phyloP scores from a whole-genome alignment of 345 rosid species.

The Bruguiera sexangula region DNA sequence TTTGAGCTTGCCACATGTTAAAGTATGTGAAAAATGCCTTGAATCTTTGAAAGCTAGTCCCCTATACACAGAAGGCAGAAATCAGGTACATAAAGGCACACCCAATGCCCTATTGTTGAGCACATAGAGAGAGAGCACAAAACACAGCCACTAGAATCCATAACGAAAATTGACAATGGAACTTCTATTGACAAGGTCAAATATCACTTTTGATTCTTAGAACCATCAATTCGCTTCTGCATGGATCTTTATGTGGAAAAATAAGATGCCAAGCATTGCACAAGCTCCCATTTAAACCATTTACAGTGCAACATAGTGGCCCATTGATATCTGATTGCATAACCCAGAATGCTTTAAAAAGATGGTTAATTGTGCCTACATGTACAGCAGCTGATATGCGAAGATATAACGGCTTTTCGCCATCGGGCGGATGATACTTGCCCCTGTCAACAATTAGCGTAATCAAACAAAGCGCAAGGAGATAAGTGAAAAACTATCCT shows the following conservation, averaged over 20 bases:
- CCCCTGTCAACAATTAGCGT: constrained; percentile 55
- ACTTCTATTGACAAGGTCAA: background rate
- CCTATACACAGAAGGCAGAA: no score
- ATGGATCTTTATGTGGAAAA: background rate
- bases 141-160: background rate
- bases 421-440: constrained; percentile 70
- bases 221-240: background rate
- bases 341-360: background rate
- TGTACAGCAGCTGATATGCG: constrained; percentile 82
- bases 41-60: background rate
- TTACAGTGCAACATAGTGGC: background rate
- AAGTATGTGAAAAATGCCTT: background rate
- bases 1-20: background rate
- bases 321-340: background rate
- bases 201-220: background rate
- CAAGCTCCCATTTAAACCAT: background rate
- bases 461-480: background rate
- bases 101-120: no score
- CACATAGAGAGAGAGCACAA: background rate
- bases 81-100: no score
- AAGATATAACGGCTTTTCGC: constrained; percentile 85
- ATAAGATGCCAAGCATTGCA: background rate
- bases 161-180: no score
- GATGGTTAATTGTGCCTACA: constrained; percentile 40
- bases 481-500: background rate